Percentiles rank a stretch among this genome's conserved stretches.
These are phyloP conservation scores for Polychytrium aggregatum DNA, from an alignment of 192 early-diverging fungal genomes.

Conservation along the genomic window DNA sequence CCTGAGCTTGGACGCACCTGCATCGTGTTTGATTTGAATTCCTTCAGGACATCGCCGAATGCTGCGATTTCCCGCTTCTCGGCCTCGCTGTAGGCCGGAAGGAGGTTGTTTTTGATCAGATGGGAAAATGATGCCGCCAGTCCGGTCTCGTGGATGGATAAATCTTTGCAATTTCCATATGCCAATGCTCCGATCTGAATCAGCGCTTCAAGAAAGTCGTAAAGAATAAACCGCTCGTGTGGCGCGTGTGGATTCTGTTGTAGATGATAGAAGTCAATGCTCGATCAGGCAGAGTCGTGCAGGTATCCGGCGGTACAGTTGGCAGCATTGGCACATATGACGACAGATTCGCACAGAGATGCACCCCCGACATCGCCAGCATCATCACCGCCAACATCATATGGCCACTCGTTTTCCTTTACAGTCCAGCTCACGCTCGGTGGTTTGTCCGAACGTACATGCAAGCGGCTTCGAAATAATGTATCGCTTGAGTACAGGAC, in stretches of 20 bases:
- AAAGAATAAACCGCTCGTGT: constrained; percentile 22
- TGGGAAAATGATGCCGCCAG: constrained; percentile 20
- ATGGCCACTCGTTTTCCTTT: too few relatives aligned
- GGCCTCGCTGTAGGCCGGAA: neutral
- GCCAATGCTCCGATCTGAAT: constrained; percentile 19
- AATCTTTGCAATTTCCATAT: constrained; percentile 14
- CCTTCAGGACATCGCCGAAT: neutral
- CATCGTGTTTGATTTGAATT: neutral
- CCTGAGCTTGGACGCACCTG: too few relatives aligned
- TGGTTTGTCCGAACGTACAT: too few relatives aligned
- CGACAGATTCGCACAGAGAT: constrained; percentile 27
- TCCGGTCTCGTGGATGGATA: constrained; percentile 20
- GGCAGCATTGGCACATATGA: constrained; percentile 15
- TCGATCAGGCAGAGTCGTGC: constrained; percentile 4
- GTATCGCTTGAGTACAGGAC: too few relatives aligned
- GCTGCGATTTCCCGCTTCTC: neutral
- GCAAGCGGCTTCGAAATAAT: too few relatives aligned
- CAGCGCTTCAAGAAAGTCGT: constrained; percentile 32
- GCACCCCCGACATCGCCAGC: too few relatives aligned
- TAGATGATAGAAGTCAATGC: neutral
- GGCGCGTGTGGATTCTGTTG: constrained; percentile 30
- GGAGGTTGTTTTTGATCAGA: constrained; percentile 26
- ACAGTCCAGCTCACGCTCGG: too few relatives aligned
- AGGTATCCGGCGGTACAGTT: constrained; percentile 9
- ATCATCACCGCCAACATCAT: too few relatives aligned